A percentile compares a stretch with the other conserved stretches of the same genome.
These are phyloP conservation scores for Bipolaris oryzae DNA, from an alignment of 2,329 filamentous ascomycete species.

Conservation along the genomic window DNA sequence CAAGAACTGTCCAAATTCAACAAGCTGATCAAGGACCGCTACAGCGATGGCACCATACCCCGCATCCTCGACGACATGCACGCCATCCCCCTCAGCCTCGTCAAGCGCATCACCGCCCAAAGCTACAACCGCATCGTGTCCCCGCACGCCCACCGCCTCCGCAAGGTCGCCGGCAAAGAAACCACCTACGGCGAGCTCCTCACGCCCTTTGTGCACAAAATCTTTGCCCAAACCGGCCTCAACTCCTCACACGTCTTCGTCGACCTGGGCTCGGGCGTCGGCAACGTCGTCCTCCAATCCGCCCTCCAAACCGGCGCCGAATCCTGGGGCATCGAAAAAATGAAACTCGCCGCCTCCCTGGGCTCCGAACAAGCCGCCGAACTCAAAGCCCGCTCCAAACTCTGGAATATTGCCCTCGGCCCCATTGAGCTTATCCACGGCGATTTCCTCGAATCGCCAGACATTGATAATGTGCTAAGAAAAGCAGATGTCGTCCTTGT, in stretches of 20 bases:
- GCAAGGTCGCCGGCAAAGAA: constrained; percentile 85
- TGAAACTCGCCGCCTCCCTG: constrained; percentile 85
- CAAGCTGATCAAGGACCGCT: constrained; percentile 66
- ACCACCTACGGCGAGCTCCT: constrained; percentile 95
- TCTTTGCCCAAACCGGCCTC: constrained; percentile 78
- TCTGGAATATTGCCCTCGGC: constrained; percentile 87
- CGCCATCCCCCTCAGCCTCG: constrained; percentile 67
- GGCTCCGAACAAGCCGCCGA: constrained; percentile 81
- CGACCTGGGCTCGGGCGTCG: constrained; percentile 93
- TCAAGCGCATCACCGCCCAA: constrained; percentile 82
- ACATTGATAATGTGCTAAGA: constrained; percentile 74
- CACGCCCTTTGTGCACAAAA: constrained; percentile 80
- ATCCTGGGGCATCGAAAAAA: constrained; percentile 95
- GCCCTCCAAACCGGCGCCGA: constrained; percentile 93
- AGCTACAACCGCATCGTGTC: constrained; percentile 93
- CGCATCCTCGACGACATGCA: constrained; percentile 73
- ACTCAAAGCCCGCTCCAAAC: constrained; percentile 80
- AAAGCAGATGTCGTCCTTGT: constrained; percentile 94
- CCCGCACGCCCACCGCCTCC: constrained; percentile 80
- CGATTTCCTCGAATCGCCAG: constrained; percentile 77
- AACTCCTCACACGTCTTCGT: constrained; percentile 87
- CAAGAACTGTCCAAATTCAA: constrained; percentile 80
- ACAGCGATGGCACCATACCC: constrained; percentile 73
- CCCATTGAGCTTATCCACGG: constrained; percentile 79
- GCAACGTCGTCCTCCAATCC: constrained; percentile 92